Percentiles rank a stretch among this genome's conserved stretches.
Evolutionary conservation across 2,329 filamentous ascomycete species (phyloP).

Genomic region (Metarhizium robertsii): DNA sequence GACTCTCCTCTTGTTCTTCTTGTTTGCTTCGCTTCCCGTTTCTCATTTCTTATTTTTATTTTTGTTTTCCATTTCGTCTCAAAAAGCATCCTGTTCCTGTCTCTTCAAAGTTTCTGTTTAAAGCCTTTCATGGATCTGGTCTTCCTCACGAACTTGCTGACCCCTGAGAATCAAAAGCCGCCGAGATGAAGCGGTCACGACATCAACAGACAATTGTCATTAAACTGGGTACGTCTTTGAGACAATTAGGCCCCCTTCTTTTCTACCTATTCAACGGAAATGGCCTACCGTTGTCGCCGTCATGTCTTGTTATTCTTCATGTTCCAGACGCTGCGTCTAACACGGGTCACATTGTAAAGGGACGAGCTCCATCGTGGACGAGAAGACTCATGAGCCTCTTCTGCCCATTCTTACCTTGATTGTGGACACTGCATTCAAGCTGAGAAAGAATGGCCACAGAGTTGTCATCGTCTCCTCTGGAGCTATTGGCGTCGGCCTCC

Average conservation of each 20-base stretch:
- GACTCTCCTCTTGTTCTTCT: not conserved
- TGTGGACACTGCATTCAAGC: constrained; percentile 82
- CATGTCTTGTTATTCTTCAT: not conserved
- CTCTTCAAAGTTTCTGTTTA: not conserved
- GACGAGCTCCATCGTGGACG: constrained; percentile 97
- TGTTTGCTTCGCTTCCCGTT: constrained; percentile 3
- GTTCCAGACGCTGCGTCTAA: not conserved
- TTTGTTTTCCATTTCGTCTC: constrained; percentile 1
- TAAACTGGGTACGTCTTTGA: constrained; percentile 60
- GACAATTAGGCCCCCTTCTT: not conserved
- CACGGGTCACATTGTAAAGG: constrained; percentile 40
- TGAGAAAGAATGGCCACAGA: constrained; percentile 83
- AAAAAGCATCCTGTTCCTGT: constrained; percentile 3
- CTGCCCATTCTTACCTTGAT: constrained; percentile 86
- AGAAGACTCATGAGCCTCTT: constrained; percentile 86
- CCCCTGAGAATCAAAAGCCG: constrained; percentile 16
- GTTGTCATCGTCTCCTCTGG: constrained; percentile 96
- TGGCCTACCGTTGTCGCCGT: not conserved
- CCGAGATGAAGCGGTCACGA: constrained; percentile 56
- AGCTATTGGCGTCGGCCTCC: constrained; percentile 87
- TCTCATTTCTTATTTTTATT: constrained; percentile 3
- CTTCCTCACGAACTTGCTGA: constrained; percentile 1
- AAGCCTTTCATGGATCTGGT: constrained; percentile 5
- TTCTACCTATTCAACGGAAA: not conserved
- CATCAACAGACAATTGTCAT: constrained; percentile 54